Evolutionary conservation across 805 yeast genomes (phyloP).

Genomic region (Ogataea trehalophila): DNA sequence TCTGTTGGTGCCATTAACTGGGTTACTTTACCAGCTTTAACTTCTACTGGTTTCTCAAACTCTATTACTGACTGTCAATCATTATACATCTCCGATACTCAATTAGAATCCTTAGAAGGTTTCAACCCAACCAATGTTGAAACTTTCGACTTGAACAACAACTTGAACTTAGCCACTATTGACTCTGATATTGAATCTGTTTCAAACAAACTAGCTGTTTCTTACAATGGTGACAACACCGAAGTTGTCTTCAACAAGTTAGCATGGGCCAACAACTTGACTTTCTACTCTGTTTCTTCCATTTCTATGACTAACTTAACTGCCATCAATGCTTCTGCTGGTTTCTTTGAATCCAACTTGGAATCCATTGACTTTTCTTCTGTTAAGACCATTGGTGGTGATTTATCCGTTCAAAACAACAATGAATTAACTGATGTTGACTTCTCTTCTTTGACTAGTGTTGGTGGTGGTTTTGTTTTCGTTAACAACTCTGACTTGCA

Average conservation of each 20-base stretch:
- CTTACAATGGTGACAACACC: slow-evolving; percentile 79
- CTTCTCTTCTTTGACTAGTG: slow-evolving; percentile 61
- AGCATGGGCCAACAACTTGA: slow-evolving; percentile 81
- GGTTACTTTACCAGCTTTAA: slow-evolving; percentile 83
- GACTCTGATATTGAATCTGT: slow-evolving; percentile 71
- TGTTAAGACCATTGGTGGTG: slow-evolving; percentile 68
- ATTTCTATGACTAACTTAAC: slow-evolving; percentile 66
- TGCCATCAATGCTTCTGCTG: slow-evolving; percentile 73
- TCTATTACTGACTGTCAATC: slow-evolving; percentile 72
- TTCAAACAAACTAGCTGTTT: slow-evolving; percentile 67
- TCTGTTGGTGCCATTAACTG: slow-evolving; percentile 78
- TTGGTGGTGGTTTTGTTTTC: slow-evolving; percentile 93
- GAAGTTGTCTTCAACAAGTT: slow-evolving; percentile 65
- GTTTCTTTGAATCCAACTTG: slow-evolving; percentile 71
- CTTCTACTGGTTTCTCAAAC: slow-evolving; percentile 56
- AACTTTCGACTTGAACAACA: slow-evolving; percentile 86
- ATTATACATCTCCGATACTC: slow-evolving; percentile 69
- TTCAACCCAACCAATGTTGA: slow-evolving; percentile 43
- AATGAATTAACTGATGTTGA: slow-evolving; percentile 62
- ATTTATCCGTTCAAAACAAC: slow-evolving; percentile 73
- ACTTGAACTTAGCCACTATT: slow-evolving; percentile 66
- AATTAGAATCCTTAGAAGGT: slow-evolving; percentile 64
- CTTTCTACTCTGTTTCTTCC: slow-evolving; percentile 75
- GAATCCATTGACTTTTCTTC: slow-evolving; percentile 48
- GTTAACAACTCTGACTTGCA: slow-evolving; percentile 76